Base-by-base conservation (phyloP, 2,329 filamentous ascomycete species). In the Colletotrichum chrysophilum region DNA sequence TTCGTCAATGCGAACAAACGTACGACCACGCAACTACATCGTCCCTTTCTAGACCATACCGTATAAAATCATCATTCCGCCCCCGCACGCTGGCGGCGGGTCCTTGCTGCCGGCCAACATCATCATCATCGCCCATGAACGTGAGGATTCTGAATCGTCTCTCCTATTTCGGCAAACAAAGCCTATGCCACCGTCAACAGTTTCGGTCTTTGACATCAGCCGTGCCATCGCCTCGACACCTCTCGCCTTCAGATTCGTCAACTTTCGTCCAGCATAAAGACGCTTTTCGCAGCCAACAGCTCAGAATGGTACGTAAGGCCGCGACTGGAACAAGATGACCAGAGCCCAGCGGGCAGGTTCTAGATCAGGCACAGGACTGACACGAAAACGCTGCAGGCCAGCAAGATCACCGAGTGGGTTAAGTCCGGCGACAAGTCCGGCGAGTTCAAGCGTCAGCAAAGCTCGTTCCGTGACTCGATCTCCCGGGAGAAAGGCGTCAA, bases 391-490 rank as follows among this genome's bases (percentile, higher is more conserved):
- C 30, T 55, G 3, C 64, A 80, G 61, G 78, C 84, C 55, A 80
- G 80, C 74, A 91, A 90, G 71, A 95, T 98, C 83, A 96, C 95
- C 61, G 92, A 96, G 81, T 98, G 95, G 95, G 95, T 97, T 68
- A 89, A 92, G 77, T 93, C 91, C 61, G 89, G 89, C 80, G 95
- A 97, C 87, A 94, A 92, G 82, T 91, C 92, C 21, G 96, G 96
- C 85, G 96, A 98, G 86, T 98, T 98, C 90, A 98, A 98, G 88
- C 93, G 96, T 77, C 94, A 96, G 84, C 89, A 90, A 77, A 97
- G 95, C 76, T 90, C 92, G 71, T 98, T 98, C 86, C 93, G 97
- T 75, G 91, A 94, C 84, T 94, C 88, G 84, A 94, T 98, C 84
- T 95, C 94, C 36, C 91, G 89, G 77, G 91, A 95, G 79, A 85